Base-by-base conservation (phyloP, 73 alveolate species). In the Paramecium sonneborni region DNA sequence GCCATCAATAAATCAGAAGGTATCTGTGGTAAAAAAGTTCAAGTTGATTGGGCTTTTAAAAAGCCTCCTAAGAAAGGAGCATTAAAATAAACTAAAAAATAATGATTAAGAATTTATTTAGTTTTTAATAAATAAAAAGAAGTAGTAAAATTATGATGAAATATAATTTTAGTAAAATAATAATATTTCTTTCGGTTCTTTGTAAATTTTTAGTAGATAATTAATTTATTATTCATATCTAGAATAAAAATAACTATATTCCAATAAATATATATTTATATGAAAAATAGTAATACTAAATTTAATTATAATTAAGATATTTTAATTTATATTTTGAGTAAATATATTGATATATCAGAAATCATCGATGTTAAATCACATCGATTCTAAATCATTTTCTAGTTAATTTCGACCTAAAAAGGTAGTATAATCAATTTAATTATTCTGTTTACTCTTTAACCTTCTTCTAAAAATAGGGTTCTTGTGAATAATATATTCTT, bases 21-120 rank as follows among this genome's bases (percentile, higher is more conserved):
- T 26, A 48, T 96, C 34, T 37, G 90, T 4, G 98, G 96, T 14
- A 82, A 92, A 46, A 56, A 69, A 14, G 92, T 96, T 12, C 92
- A 91, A 56, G 97, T 95, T 30, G 99, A 96, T 92, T 96, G 95
- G 96, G 99, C 99, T 24, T 96, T 96, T 85, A 96, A 95, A 85
- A 89, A 76, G 26, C 93, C 93, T 37, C 52, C 74, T 0, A 86
- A 67, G 85, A 58, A 32, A 62, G 85, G 92, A 5, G 92, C 85
- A 12, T 57, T 68, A 56, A 85, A 85, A 74, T 56, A 56, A 85
- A 20, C 52, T 44, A 85, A 48, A 43, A 85, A 85, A 56, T 68
- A 85, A 85, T 46, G 76, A 57, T 55, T 39, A 18, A 84, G 68
- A 32, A 84, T 41, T 39, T 69, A 52, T 39, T 0, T 52, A 37